phyloP scores from a whole-genome alignment of 257 asterid genomes.

The Avicennia marina region DNA sequence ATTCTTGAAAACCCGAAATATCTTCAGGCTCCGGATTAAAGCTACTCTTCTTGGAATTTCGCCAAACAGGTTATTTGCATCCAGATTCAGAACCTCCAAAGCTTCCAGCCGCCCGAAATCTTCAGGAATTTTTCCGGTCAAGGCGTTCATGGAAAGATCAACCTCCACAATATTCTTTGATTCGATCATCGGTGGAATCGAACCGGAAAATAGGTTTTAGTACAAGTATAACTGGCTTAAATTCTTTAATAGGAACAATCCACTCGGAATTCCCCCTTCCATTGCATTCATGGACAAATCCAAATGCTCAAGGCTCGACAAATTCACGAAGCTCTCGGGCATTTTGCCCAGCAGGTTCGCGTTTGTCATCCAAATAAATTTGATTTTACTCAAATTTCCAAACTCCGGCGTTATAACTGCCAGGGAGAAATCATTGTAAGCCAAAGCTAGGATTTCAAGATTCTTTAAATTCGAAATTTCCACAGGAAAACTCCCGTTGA shows the following conservation, averaged over 20 bases:
- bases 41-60: conserved; percentile 60
- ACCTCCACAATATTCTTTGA: conserved; percentile 40
- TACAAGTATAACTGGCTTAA: conserved; percentile 36
- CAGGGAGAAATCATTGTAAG: conserved; percentile 52
- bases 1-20: conserved; percentile 46
- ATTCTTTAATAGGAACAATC: conserved; percentile 56
- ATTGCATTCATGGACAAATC: conserved; percentile 14
- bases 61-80: conserved; percentile 43
- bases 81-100: conserved; percentile 42
- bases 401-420: conserved; percentile 51
- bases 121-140: conserved; percentile 65
- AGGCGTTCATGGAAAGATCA: conserved; percentile 52
- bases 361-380: conserved; percentile 39
- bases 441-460: conserved; percentile 48
- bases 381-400: conserved; percentile 43
- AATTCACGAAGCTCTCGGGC: conserved; percentile 8
- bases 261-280: conserved; percentile 22
- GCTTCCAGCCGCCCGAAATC: conserved; percentile 55
- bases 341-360: conserved; percentile 46
- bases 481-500: conserved; percentile 58
- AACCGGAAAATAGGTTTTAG: conserved; percentile 55
- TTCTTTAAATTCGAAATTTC: conserved; percentile 62
- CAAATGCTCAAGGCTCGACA: conserved; percentile 13
- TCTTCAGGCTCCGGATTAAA: conserved; percentile 36
- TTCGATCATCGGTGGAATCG: conserved; percentile 46